Percentiles rank a stretch among this genome's conserved stretches.
Evolutionary conservation across 192 early-diverging fungal genomes (phyloP).

Genomic region (Linnemannia hyalina): DNA sequence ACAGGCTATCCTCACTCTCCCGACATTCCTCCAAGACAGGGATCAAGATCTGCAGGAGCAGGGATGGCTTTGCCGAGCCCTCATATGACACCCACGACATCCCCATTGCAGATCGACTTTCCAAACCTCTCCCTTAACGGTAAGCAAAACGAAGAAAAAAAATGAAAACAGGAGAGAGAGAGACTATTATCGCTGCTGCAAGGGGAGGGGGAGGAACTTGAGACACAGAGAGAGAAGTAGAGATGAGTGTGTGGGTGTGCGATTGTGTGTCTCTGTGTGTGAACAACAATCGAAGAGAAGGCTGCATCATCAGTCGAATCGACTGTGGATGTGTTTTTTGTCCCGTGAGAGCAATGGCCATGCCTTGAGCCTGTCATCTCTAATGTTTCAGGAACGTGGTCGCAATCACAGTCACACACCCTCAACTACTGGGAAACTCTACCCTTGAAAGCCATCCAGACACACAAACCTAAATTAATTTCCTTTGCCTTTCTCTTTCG

Average conservation of each 20-base stretch:
- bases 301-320: not conserved
- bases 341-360: not conserved
- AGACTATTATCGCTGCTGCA: not conserved
- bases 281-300: not conserved
- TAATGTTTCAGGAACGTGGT: slow-evolving; percentile 25
- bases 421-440: too few relatives aligned
- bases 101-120: slow-evolving; percentile 40
- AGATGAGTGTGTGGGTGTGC: not conserved
- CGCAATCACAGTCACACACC: not conserved
- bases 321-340: not conserved
- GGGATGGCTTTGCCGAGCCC: slow-evolving; percentile 32
- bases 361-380: slow-evolving; percentile 20
- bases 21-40: slow-evolving; percentile 14
- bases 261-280: not conserved
- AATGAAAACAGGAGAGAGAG: not conserved
- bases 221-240: not conserved
- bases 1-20: not conserved
- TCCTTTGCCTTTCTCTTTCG: not conserved
- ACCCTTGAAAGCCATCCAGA: not conserved
- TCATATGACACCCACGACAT: slow-evolving; percentile 41
- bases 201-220: not conserved
- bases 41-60: slow-evolving; percentile 2
- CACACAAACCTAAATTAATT: not conserved
- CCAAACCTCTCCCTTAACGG: slow-evolving; percentile 45
- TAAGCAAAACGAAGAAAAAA: slow-evolving; percentile 6